These are phyloP conservation scores for Aristolochia californica DNA, from an alignment of 164 flowering plant species.

Conservation along the genomic window DNA sequence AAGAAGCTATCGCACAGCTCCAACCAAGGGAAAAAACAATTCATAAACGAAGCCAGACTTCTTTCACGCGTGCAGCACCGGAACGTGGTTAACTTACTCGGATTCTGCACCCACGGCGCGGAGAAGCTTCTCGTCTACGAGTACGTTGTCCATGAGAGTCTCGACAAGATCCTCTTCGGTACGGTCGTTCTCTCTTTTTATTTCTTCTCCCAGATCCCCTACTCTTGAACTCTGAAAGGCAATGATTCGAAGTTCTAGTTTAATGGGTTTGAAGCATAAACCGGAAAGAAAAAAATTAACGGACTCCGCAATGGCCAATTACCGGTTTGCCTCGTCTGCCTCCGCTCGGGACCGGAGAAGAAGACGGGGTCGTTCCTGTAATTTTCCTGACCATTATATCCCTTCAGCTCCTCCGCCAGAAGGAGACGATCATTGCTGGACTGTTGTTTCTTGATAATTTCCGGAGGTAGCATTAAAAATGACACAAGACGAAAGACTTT, in stretches of 20 bases:
- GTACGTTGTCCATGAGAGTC: constrained; percentile 66
- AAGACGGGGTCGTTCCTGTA: too few species aligned
- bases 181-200: constrained; percentile 17
- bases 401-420: too few species aligned
- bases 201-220: not conserved
- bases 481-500: too few species aligned
- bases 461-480: too few species aligned
- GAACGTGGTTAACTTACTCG: constrained; percentile 79
- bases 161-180: constrained; percentile 90
- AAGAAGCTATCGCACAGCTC: constrained; percentile 71
- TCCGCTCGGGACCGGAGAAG: too few species aligned
- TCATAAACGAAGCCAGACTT: constrained; percentile 68
- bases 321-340: too few species aligned
- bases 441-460: too few species aligned
- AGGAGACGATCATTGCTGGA: too few species aligned
- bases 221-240: not conserved
- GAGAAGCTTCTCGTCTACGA: constrained; percentile 91
- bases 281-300: too few species aligned
- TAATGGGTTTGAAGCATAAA: too few species aligned
- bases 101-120: constrained; percentile 56
- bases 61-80: constrained; percentile 80
- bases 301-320: too few species aligned
- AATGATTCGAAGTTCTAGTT: not conserved
- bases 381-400: too few species aligned
- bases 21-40: constrained; percentile 75